Evolutionary conservation across 1,284 basidiomycete genomes (phyloP).

Genomic region (Phlebopus sp.): DNA sequence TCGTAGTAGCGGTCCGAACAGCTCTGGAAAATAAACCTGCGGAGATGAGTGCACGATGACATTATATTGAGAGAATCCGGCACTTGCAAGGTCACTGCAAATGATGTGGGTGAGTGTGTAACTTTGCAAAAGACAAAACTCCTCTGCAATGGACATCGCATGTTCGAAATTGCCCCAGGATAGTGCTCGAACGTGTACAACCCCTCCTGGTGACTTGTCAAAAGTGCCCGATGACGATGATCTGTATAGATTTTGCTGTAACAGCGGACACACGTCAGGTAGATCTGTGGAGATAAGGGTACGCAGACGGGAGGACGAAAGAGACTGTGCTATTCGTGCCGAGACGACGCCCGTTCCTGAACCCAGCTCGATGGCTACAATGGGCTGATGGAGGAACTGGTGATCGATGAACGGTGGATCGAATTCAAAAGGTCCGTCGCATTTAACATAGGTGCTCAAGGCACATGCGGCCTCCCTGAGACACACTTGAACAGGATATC

Average conservation of each 20-base stretch:
- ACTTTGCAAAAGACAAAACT: constrained; percentile 31
- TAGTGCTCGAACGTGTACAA: constrained; percentile 48
- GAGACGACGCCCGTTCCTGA: constrained; percentile 69
- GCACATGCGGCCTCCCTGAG: constrained; percentile 73
- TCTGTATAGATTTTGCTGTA: constrained; percentile 49
- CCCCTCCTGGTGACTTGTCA: neutral
- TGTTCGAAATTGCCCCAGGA: constrained; percentile 60
- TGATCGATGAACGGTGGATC: constrained; percentile 53
- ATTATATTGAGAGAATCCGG: constrained; percentile 1
- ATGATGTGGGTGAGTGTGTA: constrained; percentile 55
- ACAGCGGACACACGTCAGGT: constrained; percentile 61
- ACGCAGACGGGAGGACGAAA: constrained; percentile 15
- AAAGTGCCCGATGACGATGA: neutral
- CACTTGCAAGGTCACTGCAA: constrained; percentile 72
- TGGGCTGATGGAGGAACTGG: constrained; percentile 6
- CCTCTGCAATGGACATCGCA: constrained; percentile 36
- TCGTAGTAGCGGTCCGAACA: constrained; percentile 67
- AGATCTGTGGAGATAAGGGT: constrained; percentile 68
- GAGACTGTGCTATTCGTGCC: constrained; percentile 41
- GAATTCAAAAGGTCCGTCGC: constrained; percentile 40
- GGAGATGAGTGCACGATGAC: neutral
- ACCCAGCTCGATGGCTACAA: constrained; percentile 58
- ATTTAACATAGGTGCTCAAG: constrained; percentile 54
- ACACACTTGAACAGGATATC: constrained; percentile 4
- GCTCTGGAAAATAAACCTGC: constrained; percentile 74